Percentiles rank a stretch among this genome's conserved stretches.
Evolutionary conservation across 495 filamentous ascomycete species (phyloP).

Genomic region (Penicillium cosmopolitanum): DNA sequence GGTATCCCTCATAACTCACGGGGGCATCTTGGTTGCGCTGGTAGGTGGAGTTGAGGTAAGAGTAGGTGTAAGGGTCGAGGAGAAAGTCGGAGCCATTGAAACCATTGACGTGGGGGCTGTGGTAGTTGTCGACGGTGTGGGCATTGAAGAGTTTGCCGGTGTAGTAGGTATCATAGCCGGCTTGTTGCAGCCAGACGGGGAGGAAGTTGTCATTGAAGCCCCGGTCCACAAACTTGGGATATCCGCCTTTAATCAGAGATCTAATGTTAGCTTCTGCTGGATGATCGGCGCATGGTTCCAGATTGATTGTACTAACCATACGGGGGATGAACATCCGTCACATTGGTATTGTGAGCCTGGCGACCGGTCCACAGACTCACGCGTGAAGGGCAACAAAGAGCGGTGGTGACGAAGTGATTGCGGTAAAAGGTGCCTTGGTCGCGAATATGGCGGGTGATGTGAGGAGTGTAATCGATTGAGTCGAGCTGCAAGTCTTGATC

Average conservation of each 20-base stretch:
- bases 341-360: slow-evolving; percentile 73
- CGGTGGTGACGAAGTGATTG: slow-evolving; percentile 63
- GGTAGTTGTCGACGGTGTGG: slow-evolving; percentile 61
- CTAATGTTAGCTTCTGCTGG: slow-evolving; percentile 7
- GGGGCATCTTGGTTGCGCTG: slow-evolving; percentile 65
- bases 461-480: slow-evolving; percentile 61
- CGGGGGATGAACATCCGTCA: slow-evolving; percentile 68
- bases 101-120: slow-evolving; percentile 60
- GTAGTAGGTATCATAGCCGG: slow-evolving; percentile 75
- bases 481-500: slow-evolving; percentile 67
- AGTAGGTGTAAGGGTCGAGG: slow-evolving; percentile 73
- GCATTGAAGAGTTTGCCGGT: slow-evolving; percentile 74
- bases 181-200: slow-evolving; percentile 69
- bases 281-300: not conserved
- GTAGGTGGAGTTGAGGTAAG: slow-evolving; percentile 67
- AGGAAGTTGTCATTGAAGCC: slow-evolving; percentile 70
- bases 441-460: slow-evolving; percentile 53
- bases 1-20: slow-evolving; percentile 57
- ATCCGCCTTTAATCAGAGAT: slow-evolving; percentile 53
- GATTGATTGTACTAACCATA: slow-evolving; percentile 44
- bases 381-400: slow-evolving; percentile 66
- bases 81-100: slow-evolving; percentile 65
- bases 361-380: slow-evolving; percentile 67
- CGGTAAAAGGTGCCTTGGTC: slow-evolving; percentile 58
- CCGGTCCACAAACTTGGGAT: slow-evolving; percentile 68